Evolutionary conservation across 345 rosid genomes (phyloP).

Genomic region (Dipteronia dyeriana): DNA sequence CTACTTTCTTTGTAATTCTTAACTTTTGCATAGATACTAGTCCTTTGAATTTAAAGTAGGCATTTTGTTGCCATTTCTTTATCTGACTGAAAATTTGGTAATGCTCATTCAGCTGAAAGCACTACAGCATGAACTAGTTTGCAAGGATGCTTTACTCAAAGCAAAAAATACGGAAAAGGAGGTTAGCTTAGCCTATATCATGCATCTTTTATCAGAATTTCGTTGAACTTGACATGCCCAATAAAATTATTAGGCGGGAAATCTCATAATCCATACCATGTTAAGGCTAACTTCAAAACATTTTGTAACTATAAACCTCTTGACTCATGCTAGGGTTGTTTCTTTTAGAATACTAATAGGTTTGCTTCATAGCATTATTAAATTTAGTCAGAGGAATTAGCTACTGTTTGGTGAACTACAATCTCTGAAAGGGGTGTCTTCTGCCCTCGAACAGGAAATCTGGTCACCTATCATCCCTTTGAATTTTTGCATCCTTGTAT

Average conservation of each 20-base stretch:
- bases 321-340: too few relatives aligned
- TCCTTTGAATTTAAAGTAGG: neutral
- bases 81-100: neutral
- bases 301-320: neutral
- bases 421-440: neutral
- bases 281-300: neutral
- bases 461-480: too few relatives aligned
- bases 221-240: neutral
- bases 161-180: constrained; percentile 27
- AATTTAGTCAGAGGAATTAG: neutral
- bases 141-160: constrained; percentile 57
- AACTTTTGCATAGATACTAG: neutral
- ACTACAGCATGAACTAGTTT: constrained; percentile 55
- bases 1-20: neutral
- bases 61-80: neutral
- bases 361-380: neutral
- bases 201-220: neutral
- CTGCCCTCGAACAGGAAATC: neutral
- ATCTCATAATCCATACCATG: neutral
- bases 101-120: constrained; percentile 42
- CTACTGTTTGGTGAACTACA: neutral
- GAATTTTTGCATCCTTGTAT: neutral
- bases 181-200: constrained; percentile 30
- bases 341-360: too few relatives aligned
- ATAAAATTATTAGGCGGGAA: neutral